Base-by-base conservation (phyloP, 768 basidiomycete species). In the Agrocybe praecox region DNA sequence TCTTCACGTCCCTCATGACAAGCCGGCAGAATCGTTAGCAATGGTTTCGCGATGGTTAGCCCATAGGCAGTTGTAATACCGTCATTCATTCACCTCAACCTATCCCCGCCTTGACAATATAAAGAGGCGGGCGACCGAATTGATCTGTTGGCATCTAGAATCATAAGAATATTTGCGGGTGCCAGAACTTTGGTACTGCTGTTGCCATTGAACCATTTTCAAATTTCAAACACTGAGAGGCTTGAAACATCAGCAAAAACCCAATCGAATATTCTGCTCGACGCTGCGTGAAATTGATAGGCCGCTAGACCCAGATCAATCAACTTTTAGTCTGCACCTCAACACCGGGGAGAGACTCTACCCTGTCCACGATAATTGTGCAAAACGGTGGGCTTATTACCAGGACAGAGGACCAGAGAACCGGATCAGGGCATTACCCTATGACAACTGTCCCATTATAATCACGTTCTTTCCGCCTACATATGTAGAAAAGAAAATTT, bases 31-130 rank as follows among this genome's bases (percentile, higher is more conserved):
- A 66, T 75, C 85, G 10, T 70, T 85, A 45, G 74, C 77, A 45
- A 84, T 91, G 82, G 74, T 91, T 26, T 82, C 81, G 23, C 75
- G 81, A 33, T 91, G 88, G 89, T 69, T 91, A 26, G 76, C 74
- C 22, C 68, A 72, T 43, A 56, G 72, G 55, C 70, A 65, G 10
- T 65, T 85, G 49, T 78, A 68, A 76, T 52, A 9, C 46, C 18
- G 33, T 34, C 18, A 44, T 26, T 34, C 22, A 9, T 18, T 17
- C 1, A 33, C 24, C 32, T 40, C 36, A 40, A 40, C 36, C 12
- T 4, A n/a, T 40, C 12, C 14, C n/a, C 36, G 36, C 12, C 5
- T 15, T 6, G 12, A 40, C 36, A n/a, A 40, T 40, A 3, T n/a
- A 40, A 6, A 6, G 36, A 15, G n/a, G 14, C 36, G n/a, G 36